phyloP scores from a whole-genome alignment of 176 grass and related monocot genomes.

The Tillandsia leiboldiana region DNA sequence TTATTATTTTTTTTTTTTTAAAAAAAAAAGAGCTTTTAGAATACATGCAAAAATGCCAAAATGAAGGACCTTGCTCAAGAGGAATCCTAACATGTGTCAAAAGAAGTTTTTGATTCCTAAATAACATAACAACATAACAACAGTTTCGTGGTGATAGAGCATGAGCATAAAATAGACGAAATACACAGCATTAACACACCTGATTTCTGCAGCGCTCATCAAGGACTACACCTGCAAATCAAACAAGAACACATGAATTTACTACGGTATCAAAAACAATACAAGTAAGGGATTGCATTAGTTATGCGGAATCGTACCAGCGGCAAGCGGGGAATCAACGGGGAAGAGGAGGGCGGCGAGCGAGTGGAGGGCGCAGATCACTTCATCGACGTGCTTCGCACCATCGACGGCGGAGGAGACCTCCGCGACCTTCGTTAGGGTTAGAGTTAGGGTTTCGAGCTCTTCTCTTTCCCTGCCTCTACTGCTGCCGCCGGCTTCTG shows the following conservation, averaged over 20 bases:
- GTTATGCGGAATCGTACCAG: constrained; percentile 16
- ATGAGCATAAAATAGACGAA: no score
- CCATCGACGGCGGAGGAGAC: constrained; percentile 37
- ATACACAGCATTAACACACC: no score
- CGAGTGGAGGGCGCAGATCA: constrained; percentile 34
- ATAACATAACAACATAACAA: no score
- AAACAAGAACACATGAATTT: constrained; percentile 7
- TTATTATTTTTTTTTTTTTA: no score
- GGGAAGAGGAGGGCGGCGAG: constrained; percentile 35
- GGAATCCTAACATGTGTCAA: no score
- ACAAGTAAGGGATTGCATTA: not conserved
- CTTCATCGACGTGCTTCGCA: constrained; percentile 45
- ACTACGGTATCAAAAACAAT: not conserved
- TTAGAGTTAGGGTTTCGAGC: constrained; percentile 24
- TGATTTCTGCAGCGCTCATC: no score
- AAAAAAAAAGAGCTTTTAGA: no score
- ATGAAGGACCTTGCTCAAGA: no score
- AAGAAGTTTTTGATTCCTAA: no score
- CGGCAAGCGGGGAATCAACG: constrained; percentile 27
- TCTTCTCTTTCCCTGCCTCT: constrained; percentile 2
- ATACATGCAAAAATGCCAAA: no score
- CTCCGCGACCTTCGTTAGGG: constrained; percentile 53
- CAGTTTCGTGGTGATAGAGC: no score
- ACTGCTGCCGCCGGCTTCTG: not conserved
- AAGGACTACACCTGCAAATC: constrained; percentile 8